Percentiles rank a stretch among this genome's conserved stretches.
Evolutionary conservation across 169 alveolate genomes (phyloP).

Genomic region (Theileria orientalis): DNA sequence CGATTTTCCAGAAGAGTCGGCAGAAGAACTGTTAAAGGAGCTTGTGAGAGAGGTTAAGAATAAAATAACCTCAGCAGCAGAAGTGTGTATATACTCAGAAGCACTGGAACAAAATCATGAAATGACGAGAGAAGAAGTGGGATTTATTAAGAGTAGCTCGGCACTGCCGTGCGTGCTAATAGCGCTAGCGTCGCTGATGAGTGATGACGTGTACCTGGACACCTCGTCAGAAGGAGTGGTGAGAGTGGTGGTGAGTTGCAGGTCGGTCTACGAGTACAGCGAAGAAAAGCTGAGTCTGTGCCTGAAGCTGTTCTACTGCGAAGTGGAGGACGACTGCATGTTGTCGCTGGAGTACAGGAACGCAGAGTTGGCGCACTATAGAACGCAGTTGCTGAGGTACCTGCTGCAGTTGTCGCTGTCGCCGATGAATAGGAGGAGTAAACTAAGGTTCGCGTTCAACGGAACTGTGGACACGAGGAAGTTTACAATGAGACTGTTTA

Average conservation of each 20-base stretch:
- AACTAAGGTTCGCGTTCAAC: background rate
- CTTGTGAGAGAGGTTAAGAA: too few species aligned
- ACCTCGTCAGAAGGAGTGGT: background rate
- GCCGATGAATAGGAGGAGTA: slow-evolving; percentile 19
- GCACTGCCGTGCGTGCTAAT: background rate
- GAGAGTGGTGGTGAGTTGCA: background rate
- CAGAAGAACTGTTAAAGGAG: too few species aligned
- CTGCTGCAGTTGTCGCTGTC: background rate
- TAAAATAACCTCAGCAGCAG: too few species aligned
- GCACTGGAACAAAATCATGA: too few species aligned
- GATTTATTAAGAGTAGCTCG: too few species aligned
- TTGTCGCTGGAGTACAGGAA: slow-evolving; percentile 45
- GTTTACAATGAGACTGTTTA: slow-evolving; percentile 20
- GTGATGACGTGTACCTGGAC: slow-evolving; percentile 5
- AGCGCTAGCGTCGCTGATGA: slow-evolving; percentile 19
- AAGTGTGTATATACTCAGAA: too few species aligned
- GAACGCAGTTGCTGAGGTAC: slow-evolving; percentile 38
- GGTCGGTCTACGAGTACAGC: background rate
- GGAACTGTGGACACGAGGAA: background rate
- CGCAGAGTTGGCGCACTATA: background rate
- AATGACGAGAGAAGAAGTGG: too few species aligned
- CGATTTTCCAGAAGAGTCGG: too few species aligned
- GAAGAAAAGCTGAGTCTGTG: background rate
- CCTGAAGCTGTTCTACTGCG: slow-evolving; percentile 23
- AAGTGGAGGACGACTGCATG: slow-evolving; percentile 16